A percentile compares a stretch with the other conserved stretches of the same genome.
phyloP scores from a whole-genome alignment of 805 yeast genomes.

The Pichia eremophila region DNA sequence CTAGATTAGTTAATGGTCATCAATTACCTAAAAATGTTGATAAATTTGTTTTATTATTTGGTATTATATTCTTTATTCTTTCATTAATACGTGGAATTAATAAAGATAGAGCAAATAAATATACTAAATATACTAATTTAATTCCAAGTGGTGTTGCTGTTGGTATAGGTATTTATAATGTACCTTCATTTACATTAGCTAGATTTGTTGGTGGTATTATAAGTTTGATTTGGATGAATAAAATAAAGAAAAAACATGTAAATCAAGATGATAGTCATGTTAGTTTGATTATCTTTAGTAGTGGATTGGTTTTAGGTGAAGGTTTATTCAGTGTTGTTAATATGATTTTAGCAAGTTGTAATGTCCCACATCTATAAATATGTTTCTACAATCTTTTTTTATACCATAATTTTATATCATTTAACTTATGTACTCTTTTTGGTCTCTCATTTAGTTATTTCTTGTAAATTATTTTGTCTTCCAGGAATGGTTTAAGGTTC shows the following conservation, averaged over 20 bases:
- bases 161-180: slow-evolving; percentile 91
- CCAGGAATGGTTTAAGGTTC: too few species aligned
- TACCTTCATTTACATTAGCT: slow-evolving; percentile 90
- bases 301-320: slow-evolving; percentile 90
- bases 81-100: slow-evolving; percentile 41
- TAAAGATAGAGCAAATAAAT: not conserved
- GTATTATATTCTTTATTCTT: slow-evolving; percentile 57
- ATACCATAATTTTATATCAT: too few species aligned
- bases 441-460: too few species aligned
- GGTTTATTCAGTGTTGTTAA: slow-evolving; percentile 80
- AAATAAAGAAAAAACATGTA: slow-evolving; percentile 9
- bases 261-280: slow-evolving; percentile 33
- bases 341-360: slow-evolving; percentile 65
- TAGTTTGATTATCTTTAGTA: slow-evolving; percentile 74
- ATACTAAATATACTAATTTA: slow-evolving; percentile 24
- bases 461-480: too few species aligned
- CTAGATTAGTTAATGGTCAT: slow-evolving; percentile 82
- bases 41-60: slow-evolving; percentile 51
- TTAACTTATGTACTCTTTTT: not conserved
- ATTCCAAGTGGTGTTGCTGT: slow-evolving; percentile 95
- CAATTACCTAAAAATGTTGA: slow-evolving; percentile 79
- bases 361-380: slow-evolving; percentile 48
- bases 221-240: slow-evolving; percentile 46
- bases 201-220: slow-evolving; percentile 81
- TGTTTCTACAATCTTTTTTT: too few species aligned